Conservation (phyloP, 2,329 filamentous ascomycete species). For the Mycosphaerella sp. region DNA sequence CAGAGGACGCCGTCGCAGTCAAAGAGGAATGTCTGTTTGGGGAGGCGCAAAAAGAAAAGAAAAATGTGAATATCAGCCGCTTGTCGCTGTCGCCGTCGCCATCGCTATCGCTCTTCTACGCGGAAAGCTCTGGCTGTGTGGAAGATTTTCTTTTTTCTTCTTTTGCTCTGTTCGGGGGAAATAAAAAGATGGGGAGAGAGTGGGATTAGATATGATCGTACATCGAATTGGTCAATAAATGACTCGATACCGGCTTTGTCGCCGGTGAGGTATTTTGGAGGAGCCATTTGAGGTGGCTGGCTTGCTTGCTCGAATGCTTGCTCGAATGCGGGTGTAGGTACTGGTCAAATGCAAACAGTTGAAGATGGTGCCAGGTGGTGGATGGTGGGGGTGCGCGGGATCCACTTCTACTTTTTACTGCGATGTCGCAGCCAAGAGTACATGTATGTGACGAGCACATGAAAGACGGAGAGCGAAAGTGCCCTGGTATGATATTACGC, state of each 20-base stretch:
- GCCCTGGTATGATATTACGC: too few species aligned
- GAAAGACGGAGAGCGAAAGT: too few species aligned
- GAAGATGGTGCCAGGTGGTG: neutral
- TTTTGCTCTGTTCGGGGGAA: too few species aligned
- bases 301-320: neutral
- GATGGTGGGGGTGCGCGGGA: neutral
- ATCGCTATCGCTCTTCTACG: too few species aligned
- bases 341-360: neutral
- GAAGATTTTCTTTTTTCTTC: neutral
- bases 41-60: too few species aligned
- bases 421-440: neutral
- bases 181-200: neutral
- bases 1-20: constrained; percentile 98
- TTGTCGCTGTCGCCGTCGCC: too few species aligned
- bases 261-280: constrained; percentile 61
- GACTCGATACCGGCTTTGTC: constrained; percentile 68
- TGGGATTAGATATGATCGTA: constrained; percentile 36
- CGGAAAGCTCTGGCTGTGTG: neutral
- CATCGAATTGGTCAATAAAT: constrained; percentile 89
- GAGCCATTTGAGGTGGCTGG: constrained; percentile 1
- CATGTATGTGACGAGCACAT: neutral
- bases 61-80: too few species aligned
- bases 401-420: neutral
- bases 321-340: neutral
- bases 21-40: constrained; percentile 72